Conservation (phyloP, 176 grass and related monocot genomes). For the Eleusine coracana region DNA sequence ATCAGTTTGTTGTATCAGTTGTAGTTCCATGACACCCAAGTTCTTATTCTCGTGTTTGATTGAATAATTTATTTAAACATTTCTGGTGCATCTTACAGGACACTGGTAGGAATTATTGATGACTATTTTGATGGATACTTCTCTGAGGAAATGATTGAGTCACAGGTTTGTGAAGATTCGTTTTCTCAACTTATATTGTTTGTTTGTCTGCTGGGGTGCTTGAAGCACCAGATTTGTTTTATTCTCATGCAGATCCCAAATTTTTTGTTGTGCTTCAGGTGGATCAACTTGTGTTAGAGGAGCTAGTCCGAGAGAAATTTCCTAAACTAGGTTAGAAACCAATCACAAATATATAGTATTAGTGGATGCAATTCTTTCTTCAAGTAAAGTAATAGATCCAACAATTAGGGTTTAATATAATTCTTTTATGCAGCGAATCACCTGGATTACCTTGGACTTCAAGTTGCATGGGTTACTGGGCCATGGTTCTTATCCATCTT, state of each 20-base stretch:
- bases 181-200: conserved; percentile 11
- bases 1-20: conserved; percentile 24
- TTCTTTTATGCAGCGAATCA: conserved; percentile 83
- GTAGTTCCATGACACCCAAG: neutral
- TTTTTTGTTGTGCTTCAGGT: conserved; percentile 71
- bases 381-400: conserved; percentile 25
- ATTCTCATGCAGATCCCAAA: conserved; percentile 25
- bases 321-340: conserved; percentile 86
- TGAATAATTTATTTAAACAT: conserved; percentile 36
- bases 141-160: conserved; percentile 99
- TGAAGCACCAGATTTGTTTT: conserved; percentile 10
- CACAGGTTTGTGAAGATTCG: conserved; percentile 53
- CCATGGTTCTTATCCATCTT: conserved; percentile 99
- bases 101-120: conserved; percentile 93
- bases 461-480: conserved; percentile 97
- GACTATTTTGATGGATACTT: conserved; percentile 99
- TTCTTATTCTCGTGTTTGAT: conserved; percentile 36
- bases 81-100: conserved; percentile 61
- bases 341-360: conserved; percentile 38
- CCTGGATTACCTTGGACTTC: conserved; percentile 88
- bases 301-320: conserved; percentile 89
- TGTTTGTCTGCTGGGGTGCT: conserved; percentile 24
- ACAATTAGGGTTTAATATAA: conserved; percentile 34
- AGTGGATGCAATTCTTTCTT: neutral
- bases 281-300: conserved; percentile 98